Evolutionary conservation across 768 basidiomycete species (phyloP), one percentile per base, ranked within the genome.

Genomic region (Cystobasidium ongulense): DNA sequence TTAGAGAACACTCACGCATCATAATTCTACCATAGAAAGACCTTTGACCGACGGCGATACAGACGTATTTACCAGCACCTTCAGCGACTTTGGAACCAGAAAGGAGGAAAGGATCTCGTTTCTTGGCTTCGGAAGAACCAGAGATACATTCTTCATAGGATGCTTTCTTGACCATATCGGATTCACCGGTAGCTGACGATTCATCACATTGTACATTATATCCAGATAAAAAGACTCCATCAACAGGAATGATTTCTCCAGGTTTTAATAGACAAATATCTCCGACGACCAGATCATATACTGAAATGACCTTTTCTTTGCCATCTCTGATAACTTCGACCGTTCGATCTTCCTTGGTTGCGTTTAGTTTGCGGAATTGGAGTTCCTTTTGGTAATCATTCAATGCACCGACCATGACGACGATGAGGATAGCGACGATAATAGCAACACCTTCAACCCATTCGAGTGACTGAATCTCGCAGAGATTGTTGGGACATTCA

Each of bases 321-420:
- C 81, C 81, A 70, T 86, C 83, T 15, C 92, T 88, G 74, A 92
- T 88, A 64, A 89, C 88, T 81, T 92, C 92, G 77, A 92, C 87
- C 4, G 85, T 87, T 31, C 96, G 90, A 77, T 95, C 96, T 72
- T 98, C 95, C 82, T 95, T 95, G 82, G 94, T 90, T 3, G 76
- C 90, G 79, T 97, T 98, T 50, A 99, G 86, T 23, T 84, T 84
- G 78, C 89, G 88, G 84, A 99, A 99, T 82, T 98, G 96, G 1
- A 88, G 88, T 81, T 99, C 96, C 82, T 98, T 98, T 82, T 97
- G 93, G 89, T 91, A 99, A 81, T 99, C 96, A 79, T 97, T 98
- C 53, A 97, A 77, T 15, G 93, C 92, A 35, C 95, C 95, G 72
- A 99, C 95, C 52, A 92, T 78, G 72, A 83, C 84, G 80, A 86